These are phyloP conservation scores for Trifolium pratense DNA, from an alignment of 306 rosid genomes.

Conservation along the genomic window DNA sequence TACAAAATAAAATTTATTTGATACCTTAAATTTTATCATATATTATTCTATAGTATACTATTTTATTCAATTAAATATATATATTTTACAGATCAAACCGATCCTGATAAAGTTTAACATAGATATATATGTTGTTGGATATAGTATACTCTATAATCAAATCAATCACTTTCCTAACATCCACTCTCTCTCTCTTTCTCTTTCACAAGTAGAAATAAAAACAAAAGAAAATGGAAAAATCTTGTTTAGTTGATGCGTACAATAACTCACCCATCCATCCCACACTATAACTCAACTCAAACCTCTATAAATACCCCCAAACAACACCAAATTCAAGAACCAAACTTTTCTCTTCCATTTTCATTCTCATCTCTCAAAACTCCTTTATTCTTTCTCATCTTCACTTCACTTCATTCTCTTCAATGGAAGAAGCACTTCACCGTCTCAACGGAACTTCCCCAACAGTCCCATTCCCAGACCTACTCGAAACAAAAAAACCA, in stretches of 20 bases:
- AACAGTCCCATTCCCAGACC: constrained; percentile 31
- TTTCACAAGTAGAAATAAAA: not conserved
- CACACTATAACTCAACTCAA: not conserved
- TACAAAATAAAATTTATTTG: no score
- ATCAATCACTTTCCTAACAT: not conserved
- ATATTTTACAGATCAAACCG: no score
- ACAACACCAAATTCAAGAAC: constrained; percentile 2
- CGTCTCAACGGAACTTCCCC: constrained; percentile 50
- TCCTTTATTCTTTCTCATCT: no score
- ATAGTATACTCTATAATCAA: not conserved
- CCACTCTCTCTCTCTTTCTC: not conserved
- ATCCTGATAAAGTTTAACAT: no score
- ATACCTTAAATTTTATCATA: no score
- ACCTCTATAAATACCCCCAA: constrained; percentile 38
- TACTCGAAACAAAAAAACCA: constrained; percentile 25
- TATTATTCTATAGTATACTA: no score
- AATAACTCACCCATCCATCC: not conserved
- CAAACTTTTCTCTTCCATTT: not conserved
- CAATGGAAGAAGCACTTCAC: constrained; percentile 73
- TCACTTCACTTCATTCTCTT: not conserved
- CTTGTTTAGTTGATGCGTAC: not conserved
- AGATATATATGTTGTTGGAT: no score
- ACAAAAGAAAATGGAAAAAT: not conserved
- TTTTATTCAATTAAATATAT: no score
- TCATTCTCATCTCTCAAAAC: no score